phyloP scores from a whole-genome alignment of 2,329 filamentous ascomycete species.

The Colletotrichum sansevieriae region DNA sequence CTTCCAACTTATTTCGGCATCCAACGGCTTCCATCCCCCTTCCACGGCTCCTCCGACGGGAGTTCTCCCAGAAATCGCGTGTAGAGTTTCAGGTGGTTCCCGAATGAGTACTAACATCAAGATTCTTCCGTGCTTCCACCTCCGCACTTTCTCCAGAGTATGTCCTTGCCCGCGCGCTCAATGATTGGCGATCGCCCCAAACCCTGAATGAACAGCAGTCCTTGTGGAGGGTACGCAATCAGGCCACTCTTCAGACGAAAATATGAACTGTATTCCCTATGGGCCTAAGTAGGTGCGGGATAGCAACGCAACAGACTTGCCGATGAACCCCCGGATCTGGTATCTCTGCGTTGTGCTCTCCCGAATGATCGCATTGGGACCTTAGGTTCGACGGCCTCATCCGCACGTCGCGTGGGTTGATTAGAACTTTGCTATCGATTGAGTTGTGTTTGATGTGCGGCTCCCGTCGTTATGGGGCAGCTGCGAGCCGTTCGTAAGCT shows the following conservation, averaged over 20 bases:
- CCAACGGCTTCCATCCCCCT: too few species aligned
- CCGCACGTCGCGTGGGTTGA: background rate
- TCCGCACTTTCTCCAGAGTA: background rate
- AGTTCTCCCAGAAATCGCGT: background rate
- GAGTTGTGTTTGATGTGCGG: background rate
- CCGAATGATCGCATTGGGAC: background rate
- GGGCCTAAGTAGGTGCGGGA: too few species aligned
- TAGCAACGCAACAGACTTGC: background rate
- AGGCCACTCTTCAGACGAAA: background rate
- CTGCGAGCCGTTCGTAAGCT: background rate
- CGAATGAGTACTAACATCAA: conserved; percentile 1
- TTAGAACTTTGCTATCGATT: conserved; percentile 5
- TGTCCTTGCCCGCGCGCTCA: background rate
- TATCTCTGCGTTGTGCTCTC: too few species aligned
- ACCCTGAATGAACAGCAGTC: too few species aligned
- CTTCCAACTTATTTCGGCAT: too few species aligned
- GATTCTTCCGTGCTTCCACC: conserved; percentile 1
- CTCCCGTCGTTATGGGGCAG: background rate
- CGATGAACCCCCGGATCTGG: background rate
- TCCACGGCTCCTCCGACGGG: too few species aligned
- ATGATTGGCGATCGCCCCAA: background rate
- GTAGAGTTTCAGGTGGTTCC: background rate
- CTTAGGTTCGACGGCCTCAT: background rate
- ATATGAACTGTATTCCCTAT: background rate
- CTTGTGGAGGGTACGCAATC: too few species aligned